Base-by-base conservation (phyloP, 73 alveolate genomes). In the Paramecium primaurelia region DNA sequence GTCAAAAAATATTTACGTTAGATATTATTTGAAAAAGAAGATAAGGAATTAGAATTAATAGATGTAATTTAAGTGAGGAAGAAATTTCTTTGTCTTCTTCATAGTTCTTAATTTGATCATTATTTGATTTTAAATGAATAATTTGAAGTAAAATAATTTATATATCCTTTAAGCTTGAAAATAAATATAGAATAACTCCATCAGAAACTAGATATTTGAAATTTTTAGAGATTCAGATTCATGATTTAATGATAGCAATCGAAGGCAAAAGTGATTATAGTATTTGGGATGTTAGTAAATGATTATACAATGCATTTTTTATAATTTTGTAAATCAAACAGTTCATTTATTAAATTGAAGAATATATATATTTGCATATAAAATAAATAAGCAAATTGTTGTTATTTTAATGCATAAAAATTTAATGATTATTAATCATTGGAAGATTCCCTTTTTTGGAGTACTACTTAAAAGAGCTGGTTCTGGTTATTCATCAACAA, bases 211-310 rank as follows among this genome's bases (percentile, higher is more conserved):
- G 37, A 0, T 2, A 59, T 44, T 14, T 59, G 38, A 59, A 59
- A 77, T 77, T 77, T 14, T 77, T 77, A 77, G 89, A 77, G 11
- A 42, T 77, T 37, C 20, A 38, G 3, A 8, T 44, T 34, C 37
- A 38, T 42, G 30, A 36, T 20, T 40, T 77, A 44, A n/a, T 59
- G 77, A n/a, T 14, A 59, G 77, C 77, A 6, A 59, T 59, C 1
- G 77, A 59, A 59, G 77, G 71, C 2, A 77, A 77, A 77, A 38
- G 22, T 77, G 89, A 77, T 7, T 77, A 77, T 77, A 38, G 69
- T 34, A 44, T 77, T 12, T 80, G 91, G 91, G 91, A 80, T 80
- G 77, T 49, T 14, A 64, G 12, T 26, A 26, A 64, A 64, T 59
- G 77, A 59, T 20, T 59, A 1, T 49, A 5, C 6, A 54, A 54